phyloP scores from a whole-genome alignment of 352 stramenopile genomes.

The Phytophthora citrophthora region DNA sequence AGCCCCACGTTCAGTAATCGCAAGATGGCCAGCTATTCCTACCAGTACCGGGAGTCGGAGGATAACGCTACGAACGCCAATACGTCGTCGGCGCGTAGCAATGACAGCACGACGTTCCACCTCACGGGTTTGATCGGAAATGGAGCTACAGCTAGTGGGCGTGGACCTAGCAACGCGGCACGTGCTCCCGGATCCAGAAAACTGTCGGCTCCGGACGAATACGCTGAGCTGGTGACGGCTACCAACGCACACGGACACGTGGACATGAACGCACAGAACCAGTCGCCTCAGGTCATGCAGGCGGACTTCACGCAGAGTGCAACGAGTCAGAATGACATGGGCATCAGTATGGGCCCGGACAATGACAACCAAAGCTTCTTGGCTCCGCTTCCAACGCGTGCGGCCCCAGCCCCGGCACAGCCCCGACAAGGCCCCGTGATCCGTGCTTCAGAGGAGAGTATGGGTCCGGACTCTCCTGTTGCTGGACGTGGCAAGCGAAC shows the following conservation, averaged over 20 bases:
- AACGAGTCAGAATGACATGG: conserved; percentile 17
- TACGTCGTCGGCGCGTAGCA: conserved; percentile 1
- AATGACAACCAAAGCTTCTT: conserved; percentile 33
- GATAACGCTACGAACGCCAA: conserved; percentile 19
- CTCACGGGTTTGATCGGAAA: conserved; percentile 36
- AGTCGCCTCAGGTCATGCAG: conserved; percentile 2
- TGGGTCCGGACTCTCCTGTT: conserved; percentile 36
- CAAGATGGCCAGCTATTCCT: conserved; percentile 42
- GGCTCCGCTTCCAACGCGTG: conserved; percentile 12
- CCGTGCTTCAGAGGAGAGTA: conserved; percentile 33
- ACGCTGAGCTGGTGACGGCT: conserved; percentile 38
- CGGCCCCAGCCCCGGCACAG: neutral
- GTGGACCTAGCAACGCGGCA: conserved; percentile 10
- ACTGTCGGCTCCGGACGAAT: conserved; percentile 44
- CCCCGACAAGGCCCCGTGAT: neutral
- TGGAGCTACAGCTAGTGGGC: conserved; percentile 18
- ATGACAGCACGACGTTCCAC: conserved; percentile 31
- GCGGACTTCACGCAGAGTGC: conserved; percentile 33
- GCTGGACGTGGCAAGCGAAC: conserved; percentile 30
- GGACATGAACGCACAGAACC: conserved; percentile 14
- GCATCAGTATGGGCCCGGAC: conserved; percentile 38
- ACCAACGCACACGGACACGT: conserved; percentile 34
- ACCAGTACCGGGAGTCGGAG: conserved; percentile 42
- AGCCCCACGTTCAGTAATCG: conserved; percentile 39
- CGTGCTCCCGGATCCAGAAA: conserved; percentile 31